Evolutionary conservation across 495 filamentous ascomycete genomes (phyloP).

Genomic region (Daldinia grandis): DNA sequence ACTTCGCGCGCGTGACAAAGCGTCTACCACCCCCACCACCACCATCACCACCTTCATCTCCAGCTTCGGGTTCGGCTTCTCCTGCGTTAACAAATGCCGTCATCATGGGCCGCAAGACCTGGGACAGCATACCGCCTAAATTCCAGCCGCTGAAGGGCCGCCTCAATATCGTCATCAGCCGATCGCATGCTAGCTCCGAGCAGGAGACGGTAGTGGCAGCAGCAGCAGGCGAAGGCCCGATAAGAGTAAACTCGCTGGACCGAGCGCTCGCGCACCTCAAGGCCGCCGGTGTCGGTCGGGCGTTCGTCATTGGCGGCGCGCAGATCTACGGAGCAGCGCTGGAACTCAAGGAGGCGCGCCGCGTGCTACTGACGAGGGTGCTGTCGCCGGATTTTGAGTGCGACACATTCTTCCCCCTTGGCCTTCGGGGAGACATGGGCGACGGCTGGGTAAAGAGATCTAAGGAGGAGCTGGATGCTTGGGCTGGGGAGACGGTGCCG

Average conservation of each 20-base stretch:
- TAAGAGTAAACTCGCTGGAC: slow-evolving; percentile 60
- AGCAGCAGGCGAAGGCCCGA: slow-evolving; percentile 20
- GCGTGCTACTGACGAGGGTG: slow-evolving; percentile 72
- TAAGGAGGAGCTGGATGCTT: slow-evolving; percentile 61
- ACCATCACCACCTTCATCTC: slow-evolving; percentile 5
- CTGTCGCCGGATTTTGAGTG: slow-evolving; percentile 73
- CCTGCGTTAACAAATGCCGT: slow-evolving; percentile 75
- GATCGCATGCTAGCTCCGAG: slow-evolving; percentile 41
- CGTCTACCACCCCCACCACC: slow-evolving; percentile 51
- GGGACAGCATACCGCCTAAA: slow-evolving; percentile 79
- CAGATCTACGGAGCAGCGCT: slow-evolving; percentile 82
- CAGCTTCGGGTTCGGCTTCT: not conserved
- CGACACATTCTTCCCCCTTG: slow-evolving; percentile 84
- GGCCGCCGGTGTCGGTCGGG: slow-evolving; percentile 51
- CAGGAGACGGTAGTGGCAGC: not conserved
- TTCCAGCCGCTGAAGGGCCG: slow-evolving; percentile 83
- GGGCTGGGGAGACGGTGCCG: slow-evolving; percentile 66
- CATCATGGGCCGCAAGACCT: slow-evolving; percentile 97
- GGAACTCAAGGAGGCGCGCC: slow-evolving; percentile 52
- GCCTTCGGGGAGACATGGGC: slow-evolving; percentile 54
- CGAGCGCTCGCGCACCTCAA: slow-evolving; percentile 60
- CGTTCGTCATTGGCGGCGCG: slow-evolving; percentile 90
- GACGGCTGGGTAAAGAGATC: slow-evolving; percentile 58
- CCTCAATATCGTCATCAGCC: slow-evolving; percentile 79
- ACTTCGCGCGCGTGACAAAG: slow-evolving; percentile 91